Conservation (phyloP, 768 basidiomycete species). For the Boletus sp. region DNA sequence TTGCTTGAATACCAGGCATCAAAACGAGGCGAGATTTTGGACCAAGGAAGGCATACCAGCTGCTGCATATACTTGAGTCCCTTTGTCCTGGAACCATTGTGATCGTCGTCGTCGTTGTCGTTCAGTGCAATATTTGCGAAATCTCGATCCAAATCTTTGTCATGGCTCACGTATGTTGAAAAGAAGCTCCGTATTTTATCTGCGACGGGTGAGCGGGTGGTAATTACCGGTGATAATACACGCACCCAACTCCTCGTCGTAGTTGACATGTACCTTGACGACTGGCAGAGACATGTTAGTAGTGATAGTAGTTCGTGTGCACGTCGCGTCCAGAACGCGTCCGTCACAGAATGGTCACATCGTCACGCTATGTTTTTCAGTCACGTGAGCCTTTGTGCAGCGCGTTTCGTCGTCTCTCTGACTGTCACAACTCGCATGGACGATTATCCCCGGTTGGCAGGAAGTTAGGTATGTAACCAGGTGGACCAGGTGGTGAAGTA, state of each 20-base stretch:
- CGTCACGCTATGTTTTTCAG: conserved; percentile 1
- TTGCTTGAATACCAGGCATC: conserved; percentile 54
- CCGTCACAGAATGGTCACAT: conserved; percentile 25
- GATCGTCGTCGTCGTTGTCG: conserved; percentile 42
- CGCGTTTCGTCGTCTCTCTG: not conserved
- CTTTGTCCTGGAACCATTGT: conserved; percentile 33
- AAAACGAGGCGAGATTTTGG: conserved; percentile 18
- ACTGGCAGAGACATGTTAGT: conserved; percentile 62
- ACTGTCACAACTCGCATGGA: too few species aligned
- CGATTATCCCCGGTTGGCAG: conserved; percentile 4
- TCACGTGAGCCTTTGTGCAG: conserved; percentile 10
- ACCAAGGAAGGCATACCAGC: conserved; percentile 52
- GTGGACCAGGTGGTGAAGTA: conserved; percentile 10
- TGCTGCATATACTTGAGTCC: conserved; percentile 78
- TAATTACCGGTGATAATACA: not conserved
- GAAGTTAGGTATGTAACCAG: conserved; percentile 14
- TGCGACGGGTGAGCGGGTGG: conserved; percentile 28
- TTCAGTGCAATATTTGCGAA: conserved; percentile 70
- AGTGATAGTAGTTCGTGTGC: conserved; percentile 23
- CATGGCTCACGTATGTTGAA: conserved; percentile 58
- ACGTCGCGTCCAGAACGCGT: conserved; percentile 26
- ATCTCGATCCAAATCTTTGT: conserved; percentile 63
- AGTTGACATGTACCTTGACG: conserved; percentile 57
- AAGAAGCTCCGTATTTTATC: conserved; percentile 71
- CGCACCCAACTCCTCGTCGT: conserved; percentile 69